These are phyloP conservation scores for Botrytis fragariae DNA, from an alignment of 2,329 filamentous ascomycete species.

Conservation along the genomic window DNA sequence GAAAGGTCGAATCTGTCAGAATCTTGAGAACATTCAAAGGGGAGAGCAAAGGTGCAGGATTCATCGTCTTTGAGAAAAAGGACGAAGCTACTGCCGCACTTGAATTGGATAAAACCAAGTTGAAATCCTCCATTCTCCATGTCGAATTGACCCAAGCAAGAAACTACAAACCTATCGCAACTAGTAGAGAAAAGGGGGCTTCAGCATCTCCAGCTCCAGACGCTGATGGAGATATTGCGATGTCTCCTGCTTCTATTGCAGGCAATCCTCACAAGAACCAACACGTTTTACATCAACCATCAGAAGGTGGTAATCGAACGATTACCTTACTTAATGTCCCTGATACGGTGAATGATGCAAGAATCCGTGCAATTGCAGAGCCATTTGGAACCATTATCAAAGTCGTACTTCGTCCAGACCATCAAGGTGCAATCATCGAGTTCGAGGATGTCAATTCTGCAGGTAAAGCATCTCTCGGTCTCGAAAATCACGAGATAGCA, in stretches of 20 bases:
- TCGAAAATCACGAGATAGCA: slow-evolving; percentile 56
- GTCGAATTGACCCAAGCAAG: slow-evolving; percentile 60
- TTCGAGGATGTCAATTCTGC: slow-evolving; percentile 65
- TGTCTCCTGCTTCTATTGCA: slow-evolving; percentile 33
- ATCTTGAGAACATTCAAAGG: slow-evolving; percentile 67
- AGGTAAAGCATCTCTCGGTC: slow-evolving; percentile 65
- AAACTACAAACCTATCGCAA: slow-evolving; percentile 56
- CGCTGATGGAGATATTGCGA: slow-evolving; percentile 37
- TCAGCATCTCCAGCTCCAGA: slow-evolving; percentile 39
- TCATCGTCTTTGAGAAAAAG: slow-evolving; percentile 71
- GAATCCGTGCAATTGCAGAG: slow-evolving; percentile 71
- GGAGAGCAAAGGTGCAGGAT: slow-evolving; percentile 73
- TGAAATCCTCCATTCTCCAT: slow-evolving; percentile 64
- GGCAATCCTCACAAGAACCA: slow-evolving; percentile 27
- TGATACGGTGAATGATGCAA: slow-evolving; percentile 87
- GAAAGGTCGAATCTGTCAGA: slow-evolving; percentile 69
- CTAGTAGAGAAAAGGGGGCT: slow-evolving; percentile 39
- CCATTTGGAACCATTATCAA: slow-evolving; percentile 70
- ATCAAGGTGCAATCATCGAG: slow-evolving; percentile 83
- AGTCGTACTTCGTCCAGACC: slow-evolving; percentile 74
- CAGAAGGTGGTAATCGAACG: slow-evolving; percentile 63
- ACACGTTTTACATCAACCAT: slow-evolving; percentile 38
- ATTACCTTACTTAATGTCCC: slow-evolving; percentile 82
- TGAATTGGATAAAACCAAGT: slow-evolving; percentile 67
- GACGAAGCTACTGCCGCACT: slow-evolving; percentile 67